Base-by-base conservation (phyloP, 2,329 filamentous ascomycete species). In the Epichloe scottii region DNA sequence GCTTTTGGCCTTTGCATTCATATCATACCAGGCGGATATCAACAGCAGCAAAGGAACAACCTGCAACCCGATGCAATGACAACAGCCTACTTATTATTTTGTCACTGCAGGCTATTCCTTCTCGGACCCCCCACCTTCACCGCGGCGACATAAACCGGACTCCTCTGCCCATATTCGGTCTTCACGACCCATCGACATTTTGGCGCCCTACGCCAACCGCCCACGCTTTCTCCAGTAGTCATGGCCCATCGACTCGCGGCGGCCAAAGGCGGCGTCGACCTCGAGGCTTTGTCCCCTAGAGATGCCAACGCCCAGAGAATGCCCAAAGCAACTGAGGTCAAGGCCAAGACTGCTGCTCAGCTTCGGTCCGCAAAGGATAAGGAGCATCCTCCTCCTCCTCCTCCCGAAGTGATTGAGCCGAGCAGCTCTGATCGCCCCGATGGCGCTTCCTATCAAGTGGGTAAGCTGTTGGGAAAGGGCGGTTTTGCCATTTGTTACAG, bases 401-500 rank as follows among this genome's bases (percentile, higher is more conserved):
- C 81, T 14, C 62, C 71, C 10, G 70, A 78, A 55, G 76, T 84
- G 44, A 66, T 68, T 21, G 81, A 84, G 64, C 81, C 81, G 19
- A 74, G 84, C 45, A 85, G 85, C 61, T 71, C 74, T 50, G 85
- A 89, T 64, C 82, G 84, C 50, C 78, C 75, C 51, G 74, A 83
- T 69, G 85, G 85, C 50, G 79, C 84, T 50, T 75, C 82, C 46
- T 91, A 90, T 71, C 79, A 84, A 59, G 81, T 87, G 34, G 85
- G 85, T 52, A 81, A 81, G 60, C 74, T 87, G 62, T 73, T 91
- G 52, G 87, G 87, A 26, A 90, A 88, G 68, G 87, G 87, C 45
- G 87, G 87, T 10, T 91, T 91, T 62, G 87, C 87, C 57, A 85
- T 90, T 55, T 90, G 86, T 69, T 86, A 90, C 62, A 79, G 82